Conservation (phyloP, 768 basidiomycete species). For the Trametes gibbosa region DNA sequence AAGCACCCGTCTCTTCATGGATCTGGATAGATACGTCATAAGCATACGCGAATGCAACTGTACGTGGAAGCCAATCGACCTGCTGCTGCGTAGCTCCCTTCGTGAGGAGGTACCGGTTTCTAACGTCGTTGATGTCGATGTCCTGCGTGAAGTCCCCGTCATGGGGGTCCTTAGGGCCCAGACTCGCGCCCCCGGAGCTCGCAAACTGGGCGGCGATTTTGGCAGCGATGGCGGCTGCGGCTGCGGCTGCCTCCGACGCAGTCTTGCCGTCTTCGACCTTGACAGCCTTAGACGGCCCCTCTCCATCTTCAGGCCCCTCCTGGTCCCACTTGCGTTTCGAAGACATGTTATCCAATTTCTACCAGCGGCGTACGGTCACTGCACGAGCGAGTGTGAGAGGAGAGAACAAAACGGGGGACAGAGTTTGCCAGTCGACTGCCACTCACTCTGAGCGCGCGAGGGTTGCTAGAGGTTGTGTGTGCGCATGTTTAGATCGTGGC, state of each 20-base stretch:
- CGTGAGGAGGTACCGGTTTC: constrained; percentile 93
- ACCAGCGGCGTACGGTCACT: not conserved
- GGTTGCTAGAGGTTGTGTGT: constrained; percentile 1
- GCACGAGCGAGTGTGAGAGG: not conserved
- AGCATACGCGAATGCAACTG: not conserved
- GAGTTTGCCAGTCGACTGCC: not conserved
- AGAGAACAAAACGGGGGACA: not conserved
- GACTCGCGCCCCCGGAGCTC: constrained; percentile 36
- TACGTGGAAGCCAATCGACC: constrained; percentile 43
- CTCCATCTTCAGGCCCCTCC: constrained; percentile 48
- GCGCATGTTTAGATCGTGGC: constrained; percentile 9
- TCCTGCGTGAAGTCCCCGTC: constrained; percentile 85
- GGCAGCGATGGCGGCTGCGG: constrained; percentile 85
- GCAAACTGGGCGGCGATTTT: constrained; percentile 91
- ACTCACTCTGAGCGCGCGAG: not conserved
- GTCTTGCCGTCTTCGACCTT: constrained; percentile 54
- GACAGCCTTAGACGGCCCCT: constrained; percentile 38
- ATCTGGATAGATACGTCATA: constrained; percentile 49
- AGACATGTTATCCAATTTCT: constrained; percentile 41
- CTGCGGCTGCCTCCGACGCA: constrained; percentile 70
- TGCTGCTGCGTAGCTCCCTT: constrained; percentile 91
- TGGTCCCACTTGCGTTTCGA: constrained; percentile 84
- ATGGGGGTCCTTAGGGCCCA: constrained; percentile 55
- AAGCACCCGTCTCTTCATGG: constrained; percentile 87
- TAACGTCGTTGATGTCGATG: constrained; percentile 95